These are phyloP conservation scores for Salvia rosmarinus DNA, from an alignment of 257 asterid species.

Conservation along the genomic window DNA sequence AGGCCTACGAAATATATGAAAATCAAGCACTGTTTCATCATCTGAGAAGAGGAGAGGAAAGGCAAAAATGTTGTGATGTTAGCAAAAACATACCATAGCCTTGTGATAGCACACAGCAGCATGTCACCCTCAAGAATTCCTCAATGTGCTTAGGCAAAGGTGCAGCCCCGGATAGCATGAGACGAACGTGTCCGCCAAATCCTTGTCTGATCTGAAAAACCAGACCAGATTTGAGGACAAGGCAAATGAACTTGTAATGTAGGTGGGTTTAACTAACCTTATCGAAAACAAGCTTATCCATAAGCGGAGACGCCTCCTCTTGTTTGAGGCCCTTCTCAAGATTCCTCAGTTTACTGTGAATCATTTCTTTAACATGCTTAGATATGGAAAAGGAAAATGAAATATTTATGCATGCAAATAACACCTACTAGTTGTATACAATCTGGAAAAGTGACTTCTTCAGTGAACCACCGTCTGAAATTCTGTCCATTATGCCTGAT, in stretches of 20 bases:
- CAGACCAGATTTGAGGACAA: not conserved
- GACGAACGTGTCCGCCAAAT: slow-evolving; percentile 94
- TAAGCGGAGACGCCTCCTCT: slow-evolving; percentile 85
- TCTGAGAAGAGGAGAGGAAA: not conserved
- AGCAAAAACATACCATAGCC: slow-evolving; percentile 67
- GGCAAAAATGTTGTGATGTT: not conserved
- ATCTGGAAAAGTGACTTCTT: slow-evolving; percentile 73
- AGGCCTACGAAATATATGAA: slow-evolving; percentile 56
- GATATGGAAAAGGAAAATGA: not conserved
- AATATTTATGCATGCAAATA: not conserved
- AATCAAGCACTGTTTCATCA: not conserved
- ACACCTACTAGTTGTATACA: slow-evolving; percentile 80
- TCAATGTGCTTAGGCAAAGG: slow-evolving; percentile 85
- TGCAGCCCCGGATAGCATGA: slow-evolving; percentile 91
- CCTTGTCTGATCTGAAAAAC: slow-evolving; percentile 70
- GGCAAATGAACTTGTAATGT: not conserved
- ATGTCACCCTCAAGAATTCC: slow-evolving; percentile 88
- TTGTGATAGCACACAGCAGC: slow-evolving; percentile 80
- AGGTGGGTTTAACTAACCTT: slow-evolving; percentile 50
- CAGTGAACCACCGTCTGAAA: slow-evolving; percentile 71
- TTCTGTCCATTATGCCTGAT: slow-evolving; percentile 72
- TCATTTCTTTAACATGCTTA: not conserved
- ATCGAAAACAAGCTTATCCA: slow-evolving; percentile 80
- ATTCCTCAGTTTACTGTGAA: slow-evolving; percentile 76
- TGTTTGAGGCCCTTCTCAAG: slow-evolving; percentile 76